Conservation (phyloP, 345 rosid genomes). For the Kernera saxatilis region DNA sequence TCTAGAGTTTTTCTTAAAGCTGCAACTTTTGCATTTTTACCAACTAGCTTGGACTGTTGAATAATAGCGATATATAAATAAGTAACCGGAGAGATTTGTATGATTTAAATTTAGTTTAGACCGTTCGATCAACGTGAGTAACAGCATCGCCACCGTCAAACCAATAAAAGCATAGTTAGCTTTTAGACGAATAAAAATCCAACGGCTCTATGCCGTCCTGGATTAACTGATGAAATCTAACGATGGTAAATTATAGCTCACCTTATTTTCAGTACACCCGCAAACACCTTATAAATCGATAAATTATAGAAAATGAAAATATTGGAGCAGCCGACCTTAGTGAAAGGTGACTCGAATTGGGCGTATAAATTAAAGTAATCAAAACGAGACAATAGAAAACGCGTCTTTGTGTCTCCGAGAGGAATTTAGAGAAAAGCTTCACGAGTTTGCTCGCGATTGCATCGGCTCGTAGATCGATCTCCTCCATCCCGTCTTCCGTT, state of each 20-base stretch:
- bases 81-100: background rate
- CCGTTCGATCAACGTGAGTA: background rate
- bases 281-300: background rate
- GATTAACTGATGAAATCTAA: background rate
- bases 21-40: background rate
- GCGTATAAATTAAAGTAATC: background rate
- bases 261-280: background rate
- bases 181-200: background rate
- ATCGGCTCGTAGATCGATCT: slow-evolving; percentile 20
- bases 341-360: background rate
- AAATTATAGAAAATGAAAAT: background rate
- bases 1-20: background rate
- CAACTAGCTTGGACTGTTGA: background rate
- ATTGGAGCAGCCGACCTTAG: slow-evolving; percentile 15
- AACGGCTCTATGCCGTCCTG: background rate
- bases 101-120: background rate
- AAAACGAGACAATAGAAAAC: background rate
- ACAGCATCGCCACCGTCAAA: background rate
- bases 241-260: background rate
- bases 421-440: slow-evolving; percentile 5
- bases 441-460: slow-evolving; percentile 12
- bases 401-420: slow-evolving; percentile 12
- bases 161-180: background rate
- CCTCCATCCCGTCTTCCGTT: slow-evolving; percentile 5
- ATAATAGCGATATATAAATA: background rate